Evolutionary conservation across 352 stramenopile species (phyloP), one percentile per base, ranked within the genome.

Genomic region (Globisporangium barbulae): DNA sequence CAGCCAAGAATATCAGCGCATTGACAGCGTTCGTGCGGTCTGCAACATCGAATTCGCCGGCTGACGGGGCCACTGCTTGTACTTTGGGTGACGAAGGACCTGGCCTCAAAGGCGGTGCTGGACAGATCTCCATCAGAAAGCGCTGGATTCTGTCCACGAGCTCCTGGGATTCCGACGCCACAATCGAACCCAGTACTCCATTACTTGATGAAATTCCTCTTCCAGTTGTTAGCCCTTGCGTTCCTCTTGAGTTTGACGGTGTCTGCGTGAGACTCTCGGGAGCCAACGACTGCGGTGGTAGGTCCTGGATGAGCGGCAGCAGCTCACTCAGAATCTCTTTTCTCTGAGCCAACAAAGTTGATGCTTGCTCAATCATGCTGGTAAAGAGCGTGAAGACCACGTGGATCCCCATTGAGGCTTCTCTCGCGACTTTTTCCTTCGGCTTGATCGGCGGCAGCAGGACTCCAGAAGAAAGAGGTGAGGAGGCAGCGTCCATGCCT

Each of bases 21-120:
- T 82, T 83, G 17, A 89, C 65, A 7, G 83, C 83, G 31, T 74
- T 71, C 0, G 81, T 89, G 8, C 74, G 73, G n/a, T 77, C 71
- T 0, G 56, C 30, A 1, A 80, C 56, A 45, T 83, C 77, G 21
- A 72, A 41, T 25, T 82, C 77, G 0, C 41, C 53, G n/a, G 19
- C 63, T 2, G 57, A 54, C 8, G 64, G 64, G 0, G 60, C 59
- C 7, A 81, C 71, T 22, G 59, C 65, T 7, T 65, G 64, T 2
- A 83, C 60, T 41, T 79, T 83, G 0, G 75, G 73, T 2, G 75
- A 81, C 17, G 65, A 68, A 13, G 71, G 52, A 3, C 72, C 56
- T 9, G 7, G 22, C 10, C 52, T 53, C 3, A 53, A 9, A 7
- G 50, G 48, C 19, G 70, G 66, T 39, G 50, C 9, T 25, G 72